Evolutionary conservation across 106 monocot genomes (phyloP), one percentile per base, ranked within the genome.

Genomic region (Cymbidium sinense): DNA sequence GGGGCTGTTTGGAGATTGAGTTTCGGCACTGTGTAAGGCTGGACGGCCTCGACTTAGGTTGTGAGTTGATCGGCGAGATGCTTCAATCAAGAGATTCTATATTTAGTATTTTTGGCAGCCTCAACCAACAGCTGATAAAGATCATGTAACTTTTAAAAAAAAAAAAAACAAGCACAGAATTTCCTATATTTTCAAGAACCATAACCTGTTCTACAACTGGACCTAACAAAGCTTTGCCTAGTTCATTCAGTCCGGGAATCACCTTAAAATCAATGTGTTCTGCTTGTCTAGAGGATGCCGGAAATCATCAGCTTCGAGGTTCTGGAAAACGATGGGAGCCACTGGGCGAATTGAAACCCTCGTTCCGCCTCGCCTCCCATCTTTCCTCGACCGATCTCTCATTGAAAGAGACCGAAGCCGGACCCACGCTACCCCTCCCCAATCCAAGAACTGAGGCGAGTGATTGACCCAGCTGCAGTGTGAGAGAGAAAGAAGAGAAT

Each of bases 281-380:
- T 96, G 96, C 87, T 96, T 91, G 73, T 96, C 96, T 19, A 96
- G 87, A 1, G 96, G 96, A 64, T 96, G 96, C 78, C 91, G 81
- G 86, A 96, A 96, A 79, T 96, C 96, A 79, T 96, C 96, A 33
- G 96, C 96, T n/a, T 96, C 91, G 23, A 96, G 93, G 35, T 85
- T 83, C 4, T 79, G 81, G 79, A 89, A 80, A 28, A 80, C 86
- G n/a, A 88, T 83, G 18, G 91, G 82, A 5, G 81, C 70, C 15
- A 85, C 51, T 15, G 71, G 47, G 75, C 74, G 75, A 43, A 77
- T 54, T 50, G 34, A 41, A 44, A 64, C 62, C 73, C 30, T 58
- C 39, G 39, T 47, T 58, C 58, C 36, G 30, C 47, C n/a, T 18
- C 33, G 31, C 47, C 34, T 47, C 37, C 29, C 43, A 20, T 29